A percentile compares a stretch with the other conserved stretches of the same genome.
These are phyloP conservation scores for Kazachstania sp. DNA, from an alignment of 1,139 yeast species.

Conservation along the genomic window DNA sequence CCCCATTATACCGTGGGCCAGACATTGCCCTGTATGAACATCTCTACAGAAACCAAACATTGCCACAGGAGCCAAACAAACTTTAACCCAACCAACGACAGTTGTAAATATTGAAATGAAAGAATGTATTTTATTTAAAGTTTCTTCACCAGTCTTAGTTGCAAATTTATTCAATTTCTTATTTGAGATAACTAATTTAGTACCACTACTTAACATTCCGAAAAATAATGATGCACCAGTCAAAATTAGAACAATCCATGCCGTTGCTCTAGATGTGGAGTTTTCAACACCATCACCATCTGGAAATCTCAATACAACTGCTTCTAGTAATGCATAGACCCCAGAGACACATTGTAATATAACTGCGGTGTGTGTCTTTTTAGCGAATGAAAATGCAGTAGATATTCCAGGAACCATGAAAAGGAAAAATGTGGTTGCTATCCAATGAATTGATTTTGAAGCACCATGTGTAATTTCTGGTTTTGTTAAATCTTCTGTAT, in stretches of 20 bases:
- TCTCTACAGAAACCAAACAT: conserved; percentile 77
- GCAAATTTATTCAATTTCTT: conserved; percentile 23
- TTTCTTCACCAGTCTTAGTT: conserved; percentile 27
- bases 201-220: conserved; percentile 42
- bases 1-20: conserved; percentile 97
- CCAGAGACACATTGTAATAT: conserved; percentile 42
- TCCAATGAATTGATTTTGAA: conserved; percentile 58
- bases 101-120: conserved; percentile 39
- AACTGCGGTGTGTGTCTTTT: conserved; percentile 39
- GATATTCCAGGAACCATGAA: conserved; percentile 49
- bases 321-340: conserved; percentile 47
- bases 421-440: conserved; percentile 39
- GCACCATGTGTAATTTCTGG: conserved; percentile 38
- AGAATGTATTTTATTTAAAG: conserved; percentile 36
- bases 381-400: conserved; percentile 48
- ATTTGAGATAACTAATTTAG: conserved; percentile 33
- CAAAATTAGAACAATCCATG: conserved; percentile 47
- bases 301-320: conserved; percentile 49
- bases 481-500: conserved; percentile 24
- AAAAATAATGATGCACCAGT: conserved; percentile 42
- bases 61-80: conserved; percentile 74
- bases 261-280: conserved; percentile 55
- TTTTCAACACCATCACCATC: conserved; percentile 59
- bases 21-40: conserved; percentile 78
- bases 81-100: conserved; percentile 57